phyloP scores from a whole-genome alignment of 345 rosid genomes.

The Abelmoschus esculentus region DNA sequence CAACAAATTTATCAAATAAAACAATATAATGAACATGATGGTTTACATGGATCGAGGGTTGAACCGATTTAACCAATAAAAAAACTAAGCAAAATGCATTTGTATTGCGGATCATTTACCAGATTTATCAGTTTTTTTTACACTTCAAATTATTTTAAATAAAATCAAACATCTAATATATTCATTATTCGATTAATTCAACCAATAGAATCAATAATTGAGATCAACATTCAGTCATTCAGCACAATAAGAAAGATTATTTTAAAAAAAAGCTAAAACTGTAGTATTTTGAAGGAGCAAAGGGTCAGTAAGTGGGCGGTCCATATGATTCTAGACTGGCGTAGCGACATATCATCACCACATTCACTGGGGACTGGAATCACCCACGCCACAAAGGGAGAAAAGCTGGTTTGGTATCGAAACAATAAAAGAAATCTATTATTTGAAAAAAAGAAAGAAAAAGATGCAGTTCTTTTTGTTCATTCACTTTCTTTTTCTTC shows the following conservation, averaged over 20 bases:
- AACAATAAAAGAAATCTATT: conserved; percentile 30
- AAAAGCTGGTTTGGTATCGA: conserved; percentile 5
- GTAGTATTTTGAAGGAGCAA: not conserved
- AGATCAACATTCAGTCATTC: not conserved
- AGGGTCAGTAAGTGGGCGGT: not conserved
- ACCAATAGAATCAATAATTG: too few species aligned
- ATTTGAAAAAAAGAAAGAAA: conserved; percentile 22
- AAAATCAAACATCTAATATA: too few species aligned
- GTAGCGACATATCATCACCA: conserved; percentile 43
- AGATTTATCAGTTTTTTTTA: not conserved
- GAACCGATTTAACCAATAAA: too few species aligned
- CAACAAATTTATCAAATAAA: not conserved
- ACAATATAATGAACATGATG: not conserved
- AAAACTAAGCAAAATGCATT: too few species aligned
- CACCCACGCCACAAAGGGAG: not conserved
- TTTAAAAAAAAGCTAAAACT: not conserved
- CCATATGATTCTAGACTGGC: conserved; percentile 18
- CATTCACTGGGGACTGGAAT: not conserved
- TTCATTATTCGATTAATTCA: too few species aligned
- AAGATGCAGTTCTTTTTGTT: conserved; percentile 48
- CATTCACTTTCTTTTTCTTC: not conserved
- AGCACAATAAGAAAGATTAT: conserved; percentile 13
- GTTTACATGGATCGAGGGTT: too few species aligned
- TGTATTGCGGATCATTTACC: too few species aligned
- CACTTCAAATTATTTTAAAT: not conserved